Evolutionary conservation across 202 grass and related monocot species (phyloP).

Genomic region (Digitaria exilis): DNA sequence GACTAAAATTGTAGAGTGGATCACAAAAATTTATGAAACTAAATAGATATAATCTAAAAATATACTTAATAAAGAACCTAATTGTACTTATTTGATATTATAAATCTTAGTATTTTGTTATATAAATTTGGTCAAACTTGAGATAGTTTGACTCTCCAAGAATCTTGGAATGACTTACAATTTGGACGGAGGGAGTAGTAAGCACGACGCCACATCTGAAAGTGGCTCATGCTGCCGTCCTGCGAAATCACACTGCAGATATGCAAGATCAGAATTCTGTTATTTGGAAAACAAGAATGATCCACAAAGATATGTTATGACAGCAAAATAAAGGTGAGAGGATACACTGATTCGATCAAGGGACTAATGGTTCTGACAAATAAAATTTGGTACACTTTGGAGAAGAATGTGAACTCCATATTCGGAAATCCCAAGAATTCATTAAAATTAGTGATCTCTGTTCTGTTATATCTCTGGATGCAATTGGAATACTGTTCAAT

Average conservation of each 20-base stretch:
- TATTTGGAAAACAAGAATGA: neutral
- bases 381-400: neutral
- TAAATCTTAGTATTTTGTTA: too few relatives aligned
- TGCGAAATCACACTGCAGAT: slow-evolving; percentile 2
- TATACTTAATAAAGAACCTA: too few relatives aligned
- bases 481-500: neutral
- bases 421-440: neutral
- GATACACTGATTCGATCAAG: neutral
- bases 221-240: neutral
- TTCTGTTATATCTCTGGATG: neutral
- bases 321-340: neutral
- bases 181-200: too few relatives aligned
- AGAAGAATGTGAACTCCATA: neutral
- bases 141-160: too few relatives aligned
- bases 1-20: too few relatives aligned
- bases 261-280: neutral
- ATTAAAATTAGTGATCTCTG: neutral
- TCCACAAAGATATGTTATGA: slow-evolving; percentile 18
- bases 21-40: too few relatives aligned
- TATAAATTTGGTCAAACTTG: too few relatives aligned
- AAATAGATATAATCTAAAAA: too few relatives aligned
- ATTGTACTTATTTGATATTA: too few relatives aligned
- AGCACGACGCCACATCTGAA: neutral
- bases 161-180: too few relatives aligned
- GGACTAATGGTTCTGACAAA: neutral